Percentiles rank a stretch among this genome's conserved stretches.
phyloP scores from a whole-genome alignment of 1,139 yeast species.

The Debaryomyces nepalensis region DNA sequence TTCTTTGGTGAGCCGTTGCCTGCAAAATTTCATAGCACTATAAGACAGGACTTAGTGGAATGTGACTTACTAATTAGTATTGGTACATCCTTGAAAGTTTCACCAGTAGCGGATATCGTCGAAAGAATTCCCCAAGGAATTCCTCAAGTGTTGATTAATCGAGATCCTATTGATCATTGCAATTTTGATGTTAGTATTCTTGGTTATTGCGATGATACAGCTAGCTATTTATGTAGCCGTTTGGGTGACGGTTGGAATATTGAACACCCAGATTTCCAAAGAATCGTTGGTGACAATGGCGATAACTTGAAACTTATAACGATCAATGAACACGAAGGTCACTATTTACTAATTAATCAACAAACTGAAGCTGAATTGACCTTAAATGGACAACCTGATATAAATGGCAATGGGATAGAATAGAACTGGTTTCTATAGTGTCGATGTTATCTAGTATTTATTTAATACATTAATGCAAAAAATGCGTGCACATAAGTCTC shows the following conservation, averaged over 20 bases:
- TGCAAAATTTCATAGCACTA: constrained; percentile 60
- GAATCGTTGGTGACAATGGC: constrained; percentile 20
- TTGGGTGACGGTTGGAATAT: constrained; percentile 63
- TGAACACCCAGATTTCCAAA: constrained; percentile 47
- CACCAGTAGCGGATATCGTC: constrained; percentile 89
- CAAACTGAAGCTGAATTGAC: not conserved
- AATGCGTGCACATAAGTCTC: constrained; percentile 5
- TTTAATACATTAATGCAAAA: not conserved
- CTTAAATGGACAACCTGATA: not conserved
- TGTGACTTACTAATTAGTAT: constrained; percentile 84
- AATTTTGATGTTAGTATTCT: constrained; percentile 80
- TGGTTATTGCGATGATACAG: constrained; percentile 90
- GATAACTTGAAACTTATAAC: constrained; percentile 23
- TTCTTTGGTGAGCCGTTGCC: constrained; percentile 94
- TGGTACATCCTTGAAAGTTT: constrained; percentile 91
- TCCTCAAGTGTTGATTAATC: constrained; percentile 82
- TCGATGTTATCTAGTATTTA: constrained; percentile 5
- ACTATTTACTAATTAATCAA: constrained; percentile 23
- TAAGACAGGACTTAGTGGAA: constrained; percentile 57
- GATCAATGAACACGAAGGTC: constrained; percentile 30
- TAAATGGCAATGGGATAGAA: not conserved
- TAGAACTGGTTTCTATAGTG: constrained; percentile 4
- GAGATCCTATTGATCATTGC: constrained; percentile 75
- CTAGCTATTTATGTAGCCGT: constrained; percentile 60
- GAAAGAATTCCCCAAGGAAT: constrained; percentile 67